Evolutionary conservation across 805 yeast genomes (phyloP).

Genomic region (Cyberlindnera mississippiensis): DNA sequence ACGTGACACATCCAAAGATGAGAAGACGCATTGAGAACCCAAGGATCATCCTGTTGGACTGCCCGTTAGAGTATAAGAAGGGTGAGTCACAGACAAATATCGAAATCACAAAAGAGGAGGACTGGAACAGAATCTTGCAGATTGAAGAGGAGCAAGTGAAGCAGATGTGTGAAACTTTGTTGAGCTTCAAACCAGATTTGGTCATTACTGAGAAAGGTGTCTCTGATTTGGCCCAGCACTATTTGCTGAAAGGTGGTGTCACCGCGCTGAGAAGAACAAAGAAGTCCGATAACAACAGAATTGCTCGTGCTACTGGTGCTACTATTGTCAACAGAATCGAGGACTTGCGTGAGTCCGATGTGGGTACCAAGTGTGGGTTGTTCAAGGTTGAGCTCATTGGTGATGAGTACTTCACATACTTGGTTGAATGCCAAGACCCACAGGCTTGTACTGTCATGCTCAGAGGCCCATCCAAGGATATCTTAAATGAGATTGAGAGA

Average conservation of each 20-base stretch:
- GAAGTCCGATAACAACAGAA: slow-evolving; percentile 93
- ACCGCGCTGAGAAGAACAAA: slow-evolving; percentile 91
- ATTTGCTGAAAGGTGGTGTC: slow-evolving; percentile 87
- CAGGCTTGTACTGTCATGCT: slow-evolving; percentile 90
- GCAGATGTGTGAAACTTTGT: slow-evolving; percentile 76
- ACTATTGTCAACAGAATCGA: slow-evolving; percentile 94
- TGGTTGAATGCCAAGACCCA: slow-evolving; percentile 78
- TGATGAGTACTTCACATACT: slow-evolving; percentile 90
- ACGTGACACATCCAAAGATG: slow-evolving; percentile 99
- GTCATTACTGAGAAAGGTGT: slow-evolving; percentile 98
- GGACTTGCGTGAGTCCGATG: slow-evolving; percentile 85
- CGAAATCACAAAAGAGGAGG: slow-evolving; percentile 93
- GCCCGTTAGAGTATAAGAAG: slow-evolving; percentile 97
- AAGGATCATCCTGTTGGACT: slow-evolving; percentile 81
- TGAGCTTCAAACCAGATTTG: slow-evolving; percentile 84
- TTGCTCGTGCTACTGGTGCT: slow-evolving; percentile 96
- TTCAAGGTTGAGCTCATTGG: slow-evolving; percentile 95
- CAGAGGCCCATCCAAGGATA: slow-evolving; percentile 97
- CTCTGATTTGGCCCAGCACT: slow-evolving; percentile 96
- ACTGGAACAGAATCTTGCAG: slow-evolving; percentile 92
- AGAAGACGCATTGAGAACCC: slow-evolving; percentile 86
- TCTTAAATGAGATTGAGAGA: slow-evolving; percentile 92
- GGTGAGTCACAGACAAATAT: slow-evolving; percentile 98
- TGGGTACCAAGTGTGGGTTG: slow-evolving; percentile 85
- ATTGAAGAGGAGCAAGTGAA: slow-evolving; percentile 98